These are phyloP conservation scores for Aspergillus sp. DNA, from an alignment of 2,329 filamentous ascomycete genomes.

Conservation along the genomic window DNA sequence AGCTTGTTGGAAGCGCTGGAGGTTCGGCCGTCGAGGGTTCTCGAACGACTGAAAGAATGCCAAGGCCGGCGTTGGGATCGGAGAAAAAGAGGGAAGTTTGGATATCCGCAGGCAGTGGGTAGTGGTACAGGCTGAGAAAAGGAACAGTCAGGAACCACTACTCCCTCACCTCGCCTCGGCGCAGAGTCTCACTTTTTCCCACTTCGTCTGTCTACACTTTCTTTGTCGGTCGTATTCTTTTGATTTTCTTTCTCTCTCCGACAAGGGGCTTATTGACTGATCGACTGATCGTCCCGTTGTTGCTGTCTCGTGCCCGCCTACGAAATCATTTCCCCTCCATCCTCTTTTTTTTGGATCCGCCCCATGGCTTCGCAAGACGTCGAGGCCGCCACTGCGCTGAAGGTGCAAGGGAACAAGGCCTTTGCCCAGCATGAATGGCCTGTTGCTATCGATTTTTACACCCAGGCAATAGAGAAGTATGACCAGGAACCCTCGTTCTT, in stretches of 20 bases:
- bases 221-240: conserved; percentile 2
- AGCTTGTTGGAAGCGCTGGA: not conserved
- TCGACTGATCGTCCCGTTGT: conserved; percentile 1
- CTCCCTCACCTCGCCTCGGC: not conserved
- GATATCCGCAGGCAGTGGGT: not conserved
- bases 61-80: conserved; percentile 24
- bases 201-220: not conserved
- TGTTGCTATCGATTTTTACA: conserved; percentile 75
- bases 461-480: conserved; percentile 79
- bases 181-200: not conserved
- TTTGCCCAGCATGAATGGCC: conserved; percentile 86
- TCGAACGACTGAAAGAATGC: conserved; percentile 20
- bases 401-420: conserved; percentile 91
- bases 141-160: conserved; percentile 12
- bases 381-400: conserved; percentile 75
- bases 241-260: conserved; percentile 1
- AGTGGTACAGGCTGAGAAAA: not conserved
- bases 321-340: conserved; percentile 10
- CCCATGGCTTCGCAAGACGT: conserved; percentile 38
- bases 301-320: conserved; percentile 22
- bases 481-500: conserved; percentile 83
- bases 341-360: conserved; percentile 2
- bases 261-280: not conserved
- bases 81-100: conserved; percentile 11
- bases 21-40: conserved; percentile 15